phyloP scores from a whole-genome alignment of 192 early-diverging fungal genomes.

The Coemansia sp. region DNA sequence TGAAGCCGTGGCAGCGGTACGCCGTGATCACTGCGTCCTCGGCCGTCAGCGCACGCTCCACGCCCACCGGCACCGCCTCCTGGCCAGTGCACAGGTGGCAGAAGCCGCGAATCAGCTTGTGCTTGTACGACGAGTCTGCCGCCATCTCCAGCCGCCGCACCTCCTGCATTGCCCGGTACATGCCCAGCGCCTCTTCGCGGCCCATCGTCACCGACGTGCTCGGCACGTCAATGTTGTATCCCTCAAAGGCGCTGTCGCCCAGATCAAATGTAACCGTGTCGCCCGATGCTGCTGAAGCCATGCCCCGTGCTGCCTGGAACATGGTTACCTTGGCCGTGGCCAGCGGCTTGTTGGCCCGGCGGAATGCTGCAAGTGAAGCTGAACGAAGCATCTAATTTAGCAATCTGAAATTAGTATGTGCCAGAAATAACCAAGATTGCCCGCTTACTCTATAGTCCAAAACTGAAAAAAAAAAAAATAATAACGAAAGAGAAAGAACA shows the following conservation, averaged over 20 bases:
- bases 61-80: conserved; percentile 91
- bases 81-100: conserved; percentile 98
- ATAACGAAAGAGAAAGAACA: too few relatives aligned
- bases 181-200: conserved; percentile 68
- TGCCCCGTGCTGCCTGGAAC: conserved; percentile 38
- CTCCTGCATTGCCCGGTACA: conserved; percentile 86
- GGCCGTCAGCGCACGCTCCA: conserved; percentile 84
- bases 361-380: conserved; percentile 27
- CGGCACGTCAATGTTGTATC: conserved; percentile 79
- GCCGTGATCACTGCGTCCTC: conserved; percentile 95
- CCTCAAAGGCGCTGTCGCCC: conserved; percentile 69
- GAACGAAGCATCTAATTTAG: conserved; percentile 31
- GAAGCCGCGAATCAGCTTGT: conserved; percentile 96
- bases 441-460: too few relatives aligned
- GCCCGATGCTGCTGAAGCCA: conserved; percentile 17
- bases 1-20: conserved; percentile 98
- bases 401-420: background rate
- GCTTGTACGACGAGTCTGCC: conserved; percentile 93
- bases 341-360: conserved; percentile 21
- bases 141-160: conserved; percentile 94
- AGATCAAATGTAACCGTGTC: conserved; percentile 67
- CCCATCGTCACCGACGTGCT: conserved; percentile 61
- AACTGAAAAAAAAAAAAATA: too few relatives aligned
- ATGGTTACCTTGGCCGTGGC: conserved; percentile 23
- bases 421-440: too few relatives aligned